These are phyloP conservation scores for Candida ipomoeae DNA, from an alignment of 805 yeast genomes.

Conservation along the genomic window DNA sequence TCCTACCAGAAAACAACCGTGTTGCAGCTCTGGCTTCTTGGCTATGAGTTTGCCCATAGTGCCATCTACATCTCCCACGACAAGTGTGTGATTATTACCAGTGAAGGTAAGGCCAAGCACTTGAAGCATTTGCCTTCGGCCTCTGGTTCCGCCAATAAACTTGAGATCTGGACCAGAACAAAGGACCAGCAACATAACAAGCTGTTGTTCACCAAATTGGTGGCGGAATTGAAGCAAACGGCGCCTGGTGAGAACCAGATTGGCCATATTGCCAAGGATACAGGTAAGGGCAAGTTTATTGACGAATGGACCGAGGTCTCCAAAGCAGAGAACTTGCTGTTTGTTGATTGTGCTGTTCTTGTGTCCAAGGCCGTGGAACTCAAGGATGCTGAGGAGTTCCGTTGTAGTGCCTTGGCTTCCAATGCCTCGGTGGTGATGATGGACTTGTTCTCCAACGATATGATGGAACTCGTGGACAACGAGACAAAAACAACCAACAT, in stretches of 20 bases:
- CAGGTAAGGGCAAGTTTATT: conserved; percentile 77
- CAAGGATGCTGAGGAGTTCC: conserved; percentile 78
- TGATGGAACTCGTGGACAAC: conserved; percentile 84
- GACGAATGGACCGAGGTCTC: conserved; percentile 65
- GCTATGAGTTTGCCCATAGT: conserved; percentile 95
- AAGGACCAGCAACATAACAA: conserved; percentile 78
- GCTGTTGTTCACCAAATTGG: conserved; percentile 56
- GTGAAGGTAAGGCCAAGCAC: conserved; percentile 81
- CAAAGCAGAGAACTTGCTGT: conserved; percentile 29
- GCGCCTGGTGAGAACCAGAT: conserved; percentile 37
- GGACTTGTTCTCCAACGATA: conserved; percentile 79
- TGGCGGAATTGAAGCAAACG: conserved; percentile 41
- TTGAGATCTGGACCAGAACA: conserved; percentile 65
- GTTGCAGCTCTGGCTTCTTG: conserved; percentile 85
- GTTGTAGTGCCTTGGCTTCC: conserved; percentile 62
- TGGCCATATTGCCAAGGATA: conserved; percentile 73
- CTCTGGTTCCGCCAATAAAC: conserved; percentile 27
- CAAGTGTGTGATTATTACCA: conserved; percentile 64
- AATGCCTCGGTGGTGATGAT: conserved; percentile 75
- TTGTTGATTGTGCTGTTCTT: conserved; percentile 49
- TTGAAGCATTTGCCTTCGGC: conserved; percentile 51
- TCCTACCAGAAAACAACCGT: conserved; percentile 86
- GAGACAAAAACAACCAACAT: conserved; percentile 72
- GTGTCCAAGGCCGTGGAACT: conserved; percentile 56
- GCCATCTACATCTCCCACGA: conserved; percentile 60